Conservation (phyloP, 225 moss, liverwort and hornwort genomes). For the Pseudisothecium myosuroides region DNA sequence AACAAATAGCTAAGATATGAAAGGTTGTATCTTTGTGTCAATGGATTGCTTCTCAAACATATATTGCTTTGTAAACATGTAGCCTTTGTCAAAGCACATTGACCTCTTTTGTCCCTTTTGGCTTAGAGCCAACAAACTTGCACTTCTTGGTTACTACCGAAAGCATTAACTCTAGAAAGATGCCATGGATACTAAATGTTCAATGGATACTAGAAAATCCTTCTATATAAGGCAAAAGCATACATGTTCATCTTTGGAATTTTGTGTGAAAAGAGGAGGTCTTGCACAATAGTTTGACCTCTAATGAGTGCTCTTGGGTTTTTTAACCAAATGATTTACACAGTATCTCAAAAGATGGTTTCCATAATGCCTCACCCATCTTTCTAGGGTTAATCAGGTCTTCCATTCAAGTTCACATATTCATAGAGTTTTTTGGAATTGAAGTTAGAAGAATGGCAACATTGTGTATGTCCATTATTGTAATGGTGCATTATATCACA, state of each 20-base stretch:
- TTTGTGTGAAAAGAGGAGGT: no score
- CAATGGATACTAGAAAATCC: accelerated
- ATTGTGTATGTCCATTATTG: background rate
- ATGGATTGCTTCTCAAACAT: background rate
- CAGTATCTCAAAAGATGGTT: no score
- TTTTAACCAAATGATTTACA: no score
- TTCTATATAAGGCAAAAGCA: no score
- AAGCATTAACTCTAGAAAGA: background rate
- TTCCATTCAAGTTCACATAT: background rate
- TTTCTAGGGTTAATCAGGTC: accelerated
- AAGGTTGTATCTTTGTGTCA: background rate
- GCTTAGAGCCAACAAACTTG: background rate
- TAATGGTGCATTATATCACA: background rate
- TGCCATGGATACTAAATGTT: accelerated
- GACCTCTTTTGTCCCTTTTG: accelerated
- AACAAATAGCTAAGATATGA: accelerated
- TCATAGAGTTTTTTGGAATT: background rate
- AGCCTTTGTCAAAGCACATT: background rate
- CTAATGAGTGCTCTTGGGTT: no score
- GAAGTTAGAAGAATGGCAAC: background rate
- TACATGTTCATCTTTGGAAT: no score
- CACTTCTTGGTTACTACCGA: no score
- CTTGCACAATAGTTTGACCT: no score
- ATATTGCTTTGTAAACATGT: background rate
- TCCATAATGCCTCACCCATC: no score